A percentile compares a stretch with the other conserved stretches of the same genome.
Evolutionary conservation across 345 rosid genomes (phyloP).

Genomic region (Sisymbrium altissimum): DNA sequence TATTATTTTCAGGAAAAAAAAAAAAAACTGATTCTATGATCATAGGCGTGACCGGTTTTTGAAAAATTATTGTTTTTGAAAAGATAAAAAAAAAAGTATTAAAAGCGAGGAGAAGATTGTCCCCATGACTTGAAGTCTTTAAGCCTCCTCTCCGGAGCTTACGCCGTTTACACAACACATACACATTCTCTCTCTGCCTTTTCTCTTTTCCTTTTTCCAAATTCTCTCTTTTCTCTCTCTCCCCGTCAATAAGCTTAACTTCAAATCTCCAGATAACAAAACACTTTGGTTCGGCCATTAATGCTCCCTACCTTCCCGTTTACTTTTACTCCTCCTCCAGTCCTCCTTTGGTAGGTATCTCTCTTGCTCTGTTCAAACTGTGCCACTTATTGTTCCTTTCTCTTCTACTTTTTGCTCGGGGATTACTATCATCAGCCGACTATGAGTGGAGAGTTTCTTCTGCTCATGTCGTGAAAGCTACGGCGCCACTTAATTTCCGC

Average conservation of each 20-base stretch:
- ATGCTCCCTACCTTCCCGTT: conserved; percentile 16
- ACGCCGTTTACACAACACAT: neutral
- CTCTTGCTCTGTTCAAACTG: conserved; percentile 6
- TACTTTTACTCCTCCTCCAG: neutral
- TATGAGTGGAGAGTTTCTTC: neutral
- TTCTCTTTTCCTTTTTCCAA: neutral
- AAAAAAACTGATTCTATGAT: neutral
- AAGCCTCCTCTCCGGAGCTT: conserved; percentile 9
- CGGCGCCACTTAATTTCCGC: neutral
- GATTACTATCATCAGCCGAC: neutral
- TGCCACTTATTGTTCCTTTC: neutral
- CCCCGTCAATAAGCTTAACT: neutral
- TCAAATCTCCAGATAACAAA: neutral
- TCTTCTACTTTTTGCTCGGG: no score
- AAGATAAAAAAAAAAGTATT: neutral
- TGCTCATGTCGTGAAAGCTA: neutral
- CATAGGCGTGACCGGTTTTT: conserved; percentile 4
- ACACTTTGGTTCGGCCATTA: conserved; percentile 12
- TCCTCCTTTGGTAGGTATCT: neutral
- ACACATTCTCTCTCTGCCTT: neutral
- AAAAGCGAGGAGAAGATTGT: conserved; percentile 19
- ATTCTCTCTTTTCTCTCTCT: neutral
- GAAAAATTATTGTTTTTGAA: neutral
- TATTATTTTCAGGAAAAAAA: neutral
- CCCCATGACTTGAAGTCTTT: neutral